Conservation (phyloP, 768 basidiomycete genomes). For the Xerocomellus chrysenteron region DNA sequence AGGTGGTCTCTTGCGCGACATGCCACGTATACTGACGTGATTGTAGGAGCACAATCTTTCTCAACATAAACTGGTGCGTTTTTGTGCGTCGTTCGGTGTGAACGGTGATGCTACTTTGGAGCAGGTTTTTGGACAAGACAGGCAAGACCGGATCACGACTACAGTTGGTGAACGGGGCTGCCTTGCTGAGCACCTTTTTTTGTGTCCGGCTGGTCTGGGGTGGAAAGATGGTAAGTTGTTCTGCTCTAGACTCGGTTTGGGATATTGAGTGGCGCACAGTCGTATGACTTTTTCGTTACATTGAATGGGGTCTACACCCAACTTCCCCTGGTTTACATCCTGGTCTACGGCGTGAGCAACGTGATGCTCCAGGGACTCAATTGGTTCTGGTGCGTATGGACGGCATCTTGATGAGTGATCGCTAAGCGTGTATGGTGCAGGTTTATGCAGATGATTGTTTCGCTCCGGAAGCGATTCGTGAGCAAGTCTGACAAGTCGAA, state of each 20-base stretch:
- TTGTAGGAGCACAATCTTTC: conserved; percentile 74
- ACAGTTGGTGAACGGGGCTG: conserved; percentile 71
- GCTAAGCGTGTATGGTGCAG: conserved; percentile 24
- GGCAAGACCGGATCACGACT: conserved; percentile 64
- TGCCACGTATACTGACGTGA: conserved; percentile 1
- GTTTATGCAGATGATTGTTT: conserved; percentile 73
- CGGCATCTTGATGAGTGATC: background rate
- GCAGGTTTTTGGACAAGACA: conserved; percentile 76
- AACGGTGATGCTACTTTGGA: background rate
- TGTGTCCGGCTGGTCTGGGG: conserved; percentile 72
- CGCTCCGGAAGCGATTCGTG: conserved; percentile 62
- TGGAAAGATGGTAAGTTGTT: conserved; percentile 38
- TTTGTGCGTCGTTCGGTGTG: background rate
- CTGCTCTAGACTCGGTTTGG: background rate
- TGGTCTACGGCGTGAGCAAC: conserved; percentile 59
- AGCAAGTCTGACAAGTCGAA: conserved; percentile 18
- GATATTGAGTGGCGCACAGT: conserved; percentile 40
- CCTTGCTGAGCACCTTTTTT: conserved; percentile 69
- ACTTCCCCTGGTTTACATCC: conserved; percentile 50
- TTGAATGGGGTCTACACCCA: conserved; percentile 53
- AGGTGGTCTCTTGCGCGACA: conserved; percentile 23
- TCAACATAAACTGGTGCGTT: conserved; percentile 82
- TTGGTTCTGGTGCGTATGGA: conserved; percentile 66
- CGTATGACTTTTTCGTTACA: conserved; percentile 62
- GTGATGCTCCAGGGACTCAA: conserved; percentile 70